A percentile compares a stretch with the other conserved stretches of the same genome.
phyloP scores from a whole-genome alignment of 2,329 filamentous ascomycete species.

The Colletotrichum magnum region DNA sequence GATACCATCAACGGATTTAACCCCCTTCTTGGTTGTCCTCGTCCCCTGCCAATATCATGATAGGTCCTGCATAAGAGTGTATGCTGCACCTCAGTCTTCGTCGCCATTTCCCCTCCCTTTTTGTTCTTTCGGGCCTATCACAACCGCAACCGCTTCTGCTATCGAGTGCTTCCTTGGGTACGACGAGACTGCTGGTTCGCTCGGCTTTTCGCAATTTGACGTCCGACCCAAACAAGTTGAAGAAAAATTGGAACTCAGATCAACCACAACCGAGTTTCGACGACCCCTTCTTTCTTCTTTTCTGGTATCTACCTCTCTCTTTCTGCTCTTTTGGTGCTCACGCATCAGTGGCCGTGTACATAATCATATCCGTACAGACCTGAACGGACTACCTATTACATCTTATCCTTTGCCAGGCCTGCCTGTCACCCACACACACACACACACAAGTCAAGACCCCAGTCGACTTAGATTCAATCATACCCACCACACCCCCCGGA shows the following conservation, averaged over 20 bases:
- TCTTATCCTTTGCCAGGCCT: conserved; percentile 34
- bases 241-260: neutral
- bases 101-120: conserved; percentile 9
- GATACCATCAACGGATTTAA: neutral
- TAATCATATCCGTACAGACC: no score
- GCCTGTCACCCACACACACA: neutral
- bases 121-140: conserved; percentile 19
- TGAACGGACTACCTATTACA: conserved; percentile 12
- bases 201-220: conserved; percentile 10
- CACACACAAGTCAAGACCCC: conserved; percentile 26
- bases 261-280: neutral
- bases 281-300: conserved; percentile 4
- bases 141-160: conserved; percentile 7
- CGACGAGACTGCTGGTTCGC: conserved; percentile 1
- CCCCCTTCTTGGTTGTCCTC: conserved; percentile 3
- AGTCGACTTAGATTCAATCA: conserved; percentile 39
- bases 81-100: conserved; percentile 10
- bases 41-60: conserved; percentile 37
- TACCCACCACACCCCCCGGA: conserved; percentile 39
- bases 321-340: neutral
- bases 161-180: conserved; percentile 6
- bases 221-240: neutral
- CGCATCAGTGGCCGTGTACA: conserved; percentile 5
- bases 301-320: neutral
- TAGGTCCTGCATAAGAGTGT: conserved; percentile 31